phyloP scores from a whole-genome alignment of 495 filamentous ascomycete species.

The Neurospora pannonica region DNA sequence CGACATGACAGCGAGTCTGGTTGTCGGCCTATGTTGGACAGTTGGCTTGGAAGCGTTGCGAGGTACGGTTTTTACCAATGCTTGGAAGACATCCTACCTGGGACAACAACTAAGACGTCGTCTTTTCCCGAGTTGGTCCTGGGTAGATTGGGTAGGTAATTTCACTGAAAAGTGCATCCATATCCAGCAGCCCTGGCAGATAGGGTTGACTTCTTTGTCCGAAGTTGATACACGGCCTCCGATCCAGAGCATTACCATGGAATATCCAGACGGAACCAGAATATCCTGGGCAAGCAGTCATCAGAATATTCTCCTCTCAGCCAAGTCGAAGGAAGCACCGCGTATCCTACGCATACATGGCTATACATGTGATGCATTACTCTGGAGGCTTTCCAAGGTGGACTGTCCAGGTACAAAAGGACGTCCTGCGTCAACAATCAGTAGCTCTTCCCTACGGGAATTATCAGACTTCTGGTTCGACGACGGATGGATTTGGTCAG shows the following conservation, averaged over 20 bases:
- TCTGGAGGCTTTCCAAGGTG: fast-evolving
- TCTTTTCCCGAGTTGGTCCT: not conserved
- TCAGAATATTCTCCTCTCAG: not conserved
- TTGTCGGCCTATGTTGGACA: not conserved
- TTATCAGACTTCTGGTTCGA: not conserved
- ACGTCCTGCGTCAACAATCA: not conserved
- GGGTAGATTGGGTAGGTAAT: not conserved
- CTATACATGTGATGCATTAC: not conserved
- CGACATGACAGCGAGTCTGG: not conserved
- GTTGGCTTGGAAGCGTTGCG: not conserved
- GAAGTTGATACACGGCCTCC: not conserved
- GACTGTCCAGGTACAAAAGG: not conserved
- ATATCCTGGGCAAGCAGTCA: not conserved
- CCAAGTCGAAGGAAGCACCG: not conserved
- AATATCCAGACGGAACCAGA: not conserved
- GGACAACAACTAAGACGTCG: not conserved
- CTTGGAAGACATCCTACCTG: not conserved
- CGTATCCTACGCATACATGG: not conserved
- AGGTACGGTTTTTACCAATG: fast-evolving
- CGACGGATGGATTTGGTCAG: not conserved
- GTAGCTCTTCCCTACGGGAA: not conserved
- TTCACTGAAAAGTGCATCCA: not conserved
- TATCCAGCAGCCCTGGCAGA: not conserved
- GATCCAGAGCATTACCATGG: not conserved
- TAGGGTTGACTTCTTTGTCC: too few relatives aligned